Evolutionary conservation across 2,329 filamentous ascomycete species (phyloP).

Genomic region (Exophiala calicioides): DNA sequence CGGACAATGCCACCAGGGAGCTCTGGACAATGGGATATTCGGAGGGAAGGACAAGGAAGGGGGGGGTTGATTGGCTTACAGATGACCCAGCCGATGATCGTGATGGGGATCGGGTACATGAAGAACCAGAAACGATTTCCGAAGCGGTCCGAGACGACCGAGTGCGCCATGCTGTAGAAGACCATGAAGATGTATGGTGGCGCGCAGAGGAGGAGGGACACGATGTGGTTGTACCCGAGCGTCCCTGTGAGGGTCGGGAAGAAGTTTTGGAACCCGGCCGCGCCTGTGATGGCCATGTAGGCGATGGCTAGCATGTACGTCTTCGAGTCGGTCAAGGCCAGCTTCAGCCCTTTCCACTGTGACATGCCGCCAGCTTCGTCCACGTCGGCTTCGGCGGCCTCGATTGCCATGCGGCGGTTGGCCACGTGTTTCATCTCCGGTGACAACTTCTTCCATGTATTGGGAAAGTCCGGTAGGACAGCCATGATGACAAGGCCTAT

Average conservation of each 20-base stretch:
- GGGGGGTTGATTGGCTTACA: too few relatives aligned
- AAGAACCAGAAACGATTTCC: slow-evolving; percentile 55
- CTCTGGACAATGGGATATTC: too few relatives aligned
- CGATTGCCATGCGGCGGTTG: slow-evolving; percentile 52
- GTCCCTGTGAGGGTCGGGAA: slow-evolving; percentile 55
- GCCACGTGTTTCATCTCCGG: slow-evolving; percentile 51
- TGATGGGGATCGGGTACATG: slow-evolving; percentile 54
- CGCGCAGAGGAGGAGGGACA: slow-evolving; percentile 55
- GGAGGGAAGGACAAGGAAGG: too few relatives aligned
- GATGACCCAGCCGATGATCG: slow-evolving; percentile 54
- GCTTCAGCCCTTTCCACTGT: slow-evolving; percentile 52
- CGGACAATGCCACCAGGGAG: too few relatives aligned
- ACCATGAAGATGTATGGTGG: slow-evolving; percentile 59
- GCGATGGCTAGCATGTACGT: slow-evolving; percentile 47
- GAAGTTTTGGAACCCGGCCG: slow-evolving; percentile 59
- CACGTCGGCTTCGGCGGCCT: slow-evolving; percentile 52
- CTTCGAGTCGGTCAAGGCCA: slow-evolving; percentile 51
- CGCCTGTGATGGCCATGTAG: slow-evolving; percentile 53
- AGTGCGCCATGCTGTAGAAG: slow-evolving; percentile 49
- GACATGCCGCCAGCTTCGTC: slow-evolving; percentile 51
- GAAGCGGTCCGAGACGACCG: slow-evolving; percentile 48
- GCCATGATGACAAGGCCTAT: slow-evolving; percentile 41
- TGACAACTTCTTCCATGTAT: slow-evolving; percentile 47
- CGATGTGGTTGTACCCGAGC: slow-evolving; percentile 46
- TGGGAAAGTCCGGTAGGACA: slow-evolving; percentile 42